Evolutionary conservation across 192 early-diverging fungal species (phyloP), one percentile per base, ranked within the genome.

Genomic region (Dissophora globulifera): DNA sequence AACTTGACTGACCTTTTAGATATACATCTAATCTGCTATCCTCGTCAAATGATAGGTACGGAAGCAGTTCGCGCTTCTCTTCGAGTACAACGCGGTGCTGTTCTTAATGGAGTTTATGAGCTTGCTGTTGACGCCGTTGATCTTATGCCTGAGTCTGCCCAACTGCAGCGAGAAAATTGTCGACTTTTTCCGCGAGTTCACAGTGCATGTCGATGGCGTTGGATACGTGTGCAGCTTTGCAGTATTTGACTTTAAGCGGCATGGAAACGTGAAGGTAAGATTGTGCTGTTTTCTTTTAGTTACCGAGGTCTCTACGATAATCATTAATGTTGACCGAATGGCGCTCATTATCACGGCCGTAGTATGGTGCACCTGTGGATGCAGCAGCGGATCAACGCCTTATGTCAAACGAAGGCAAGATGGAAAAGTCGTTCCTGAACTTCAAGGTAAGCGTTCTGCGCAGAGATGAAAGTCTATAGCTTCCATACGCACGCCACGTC

Each of bases 151-250:
- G 12, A 92, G 92, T 17, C 79, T 98, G 23, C 91, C 95, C 0
- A 79, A 62, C 22, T 89, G 91, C 69, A 87, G 90, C 22, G 93
- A 89, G 42, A 81, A 83, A 26, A 88, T 99, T 27, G 76, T 99
- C 7, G 96, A 97, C 64, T 99, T 99, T 66, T 96, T 99, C 78
- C 85, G 93, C 30, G 94, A 96, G 67, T 97, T 93, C 63, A 95
- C 98, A 0, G 93, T 96, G 2, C 93, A 96, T 74, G 92, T 94
- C 17, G 93, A 95, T 42, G 90, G 90, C 0, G 72, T 97, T 6
- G 98, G 97, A 5, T 93, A 96, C 71, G 94, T 99, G 9, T 99
- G 97, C 81, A 95, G 93, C 55, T 98, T 97, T 88, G 96, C 97
- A 5, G 86, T 92, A 16, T 98, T 97, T 83, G 96, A 99, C 70